Conservation (phyloP, 2,329 filamentous ascomycete genomes). For the Monosporascus cannonballus region DNA sequence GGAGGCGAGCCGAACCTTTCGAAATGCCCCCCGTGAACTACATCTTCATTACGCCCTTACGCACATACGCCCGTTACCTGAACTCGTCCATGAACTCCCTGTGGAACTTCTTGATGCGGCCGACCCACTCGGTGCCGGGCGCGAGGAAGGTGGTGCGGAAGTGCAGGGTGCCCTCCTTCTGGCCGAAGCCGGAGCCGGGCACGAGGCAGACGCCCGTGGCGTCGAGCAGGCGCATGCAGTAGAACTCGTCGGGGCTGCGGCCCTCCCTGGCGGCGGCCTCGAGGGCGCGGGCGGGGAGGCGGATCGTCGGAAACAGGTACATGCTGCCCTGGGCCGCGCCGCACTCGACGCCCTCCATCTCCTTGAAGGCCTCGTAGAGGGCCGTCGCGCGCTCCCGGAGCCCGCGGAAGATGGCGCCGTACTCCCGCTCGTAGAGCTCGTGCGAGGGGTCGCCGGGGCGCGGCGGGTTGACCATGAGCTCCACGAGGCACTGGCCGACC, state of each 20-base stretch:
- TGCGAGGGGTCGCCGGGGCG: conserved; percentile 76
- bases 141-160: conserved; percentile 97
- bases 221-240: conserved; percentile 85
- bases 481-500: conserved; percentile 90
- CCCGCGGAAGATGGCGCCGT: conserved; percentile 72
- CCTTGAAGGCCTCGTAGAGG: conserved; percentile 80
- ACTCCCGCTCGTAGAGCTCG: conserved; percentile 79
- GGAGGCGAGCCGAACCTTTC: too few relatives aligned
- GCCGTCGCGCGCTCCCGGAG: conserved; percentile 75
- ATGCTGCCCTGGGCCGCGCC: conserved; percentile 88
- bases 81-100: conserved; percentile 84
- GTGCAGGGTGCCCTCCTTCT: conserved; percentile 85
- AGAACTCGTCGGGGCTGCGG: conserved; percentile 83
- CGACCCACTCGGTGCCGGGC: conserved; percentile 92
- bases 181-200: conserved; percentile 86
- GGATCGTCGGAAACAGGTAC: conserved; percentile 98
- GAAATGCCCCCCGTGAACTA: background rate
- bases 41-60: background rate
- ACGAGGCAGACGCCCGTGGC: conserved; percentile 93
- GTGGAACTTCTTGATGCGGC: conserved; percentile 84
- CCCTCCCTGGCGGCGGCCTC: conserved; percentile 70
- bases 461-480: conserved; percentile 97
- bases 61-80: conserved; percentile 29
- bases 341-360: conserved; percentile 96
- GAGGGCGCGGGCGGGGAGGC: conserved; percentile 66